Percentiles rank a stretch among this genome's conserved stretches.
Evolutionary conservation across 2,329 filamentous ascomycete species (phyloP).

Genomic region (Talaromyces sp.): DNA sequence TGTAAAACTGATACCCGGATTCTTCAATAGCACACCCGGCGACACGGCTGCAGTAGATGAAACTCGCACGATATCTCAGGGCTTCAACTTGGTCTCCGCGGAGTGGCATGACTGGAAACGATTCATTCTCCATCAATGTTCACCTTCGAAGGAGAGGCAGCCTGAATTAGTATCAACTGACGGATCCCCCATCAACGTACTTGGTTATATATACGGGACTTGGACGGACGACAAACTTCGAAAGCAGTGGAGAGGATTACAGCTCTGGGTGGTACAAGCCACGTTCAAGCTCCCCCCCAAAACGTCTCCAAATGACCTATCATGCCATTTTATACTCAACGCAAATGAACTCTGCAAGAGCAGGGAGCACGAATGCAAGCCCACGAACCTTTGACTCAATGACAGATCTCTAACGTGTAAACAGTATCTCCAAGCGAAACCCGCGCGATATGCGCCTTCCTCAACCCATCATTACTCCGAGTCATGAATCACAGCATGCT

Average conservation of each 20-base stretch:
- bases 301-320: background rate
- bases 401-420: background rate
- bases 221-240: slow-evolving; percentile 8
- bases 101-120: slow-evolving; percentile 15
- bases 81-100: slow-evolving; percentile 12
- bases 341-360: background rate
- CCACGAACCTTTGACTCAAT: background rate
- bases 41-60: slow-evolving; percentile 8
- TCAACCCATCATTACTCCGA: slow-evolving; percentile 14
- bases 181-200: slow-evolving; percentile 2
- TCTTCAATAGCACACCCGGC: slow-evolving; percentile 14
- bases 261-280: slow-evolving; percentile 8
- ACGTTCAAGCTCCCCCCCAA: background rate
- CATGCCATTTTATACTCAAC: slow-evolving; percentile 15
- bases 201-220: slow-evolving; percentile 13
- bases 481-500: slow-evolving; percentile 4
- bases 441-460: slow-evolving; percentile 7
- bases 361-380: slow-evolving; percentile 4
- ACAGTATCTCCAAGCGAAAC: slow-evolving; percentile 3
- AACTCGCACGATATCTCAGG: background rate
- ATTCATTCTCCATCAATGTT: slow-evolving; percentile 11
- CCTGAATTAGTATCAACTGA: slow-evolving; percentile 9
- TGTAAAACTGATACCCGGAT: background rate
- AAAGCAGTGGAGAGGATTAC: slow-evolving; percentile 9
- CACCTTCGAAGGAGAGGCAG: background rate